Conservation (phyloP, 1,284 basidiomycete genomes). For the Megacollybia platyphylla region DNA sequence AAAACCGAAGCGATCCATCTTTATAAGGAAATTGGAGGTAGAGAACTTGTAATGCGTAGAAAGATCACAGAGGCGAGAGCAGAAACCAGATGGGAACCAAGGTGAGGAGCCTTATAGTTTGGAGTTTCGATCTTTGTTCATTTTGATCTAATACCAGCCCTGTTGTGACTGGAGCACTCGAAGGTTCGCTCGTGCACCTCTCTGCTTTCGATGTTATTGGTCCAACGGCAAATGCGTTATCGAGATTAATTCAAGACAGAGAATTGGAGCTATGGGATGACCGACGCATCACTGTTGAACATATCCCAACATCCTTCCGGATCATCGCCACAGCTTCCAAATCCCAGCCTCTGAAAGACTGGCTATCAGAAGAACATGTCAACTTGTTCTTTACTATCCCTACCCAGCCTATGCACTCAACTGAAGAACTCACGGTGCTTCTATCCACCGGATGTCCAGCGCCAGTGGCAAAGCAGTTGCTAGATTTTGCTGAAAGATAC, state of each 20-base stretch:
- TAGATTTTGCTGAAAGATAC: slow-evolving; percentile 44
- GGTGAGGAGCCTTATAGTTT: slow-evolving; percentile 19
- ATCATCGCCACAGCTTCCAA: slow-evolving; percentile 50
- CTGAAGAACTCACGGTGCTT: slow-evolving; percentile 35
- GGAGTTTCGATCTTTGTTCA: neutral
- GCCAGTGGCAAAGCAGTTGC: slow-evolving; percentile 18
- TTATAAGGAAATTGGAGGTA: slow-evolving; percentile 57
- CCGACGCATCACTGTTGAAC: slow-evolving; percentile 38
- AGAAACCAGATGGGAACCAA: slow-evolving; percentile 51
- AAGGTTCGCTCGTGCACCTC: slow-evolving; percentile 44
- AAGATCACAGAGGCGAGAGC: slow-evolving; percentile 35
- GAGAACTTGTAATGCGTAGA: slow-evolving; percentile 50
- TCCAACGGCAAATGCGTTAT: slow-evolving; percentile 46
- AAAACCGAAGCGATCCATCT: slow-evolving; percentile 44
- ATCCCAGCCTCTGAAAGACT: slow-evolving; percentile 47
- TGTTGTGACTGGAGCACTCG: slow-evolving; percentile 43
- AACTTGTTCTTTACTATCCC: slow-evolving; percentile 59
- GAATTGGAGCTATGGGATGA: slow-evolving; percentile 53
- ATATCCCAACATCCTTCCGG: slow-evolving; percentile 33
- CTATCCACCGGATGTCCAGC: slow-evolving; percentile 26
- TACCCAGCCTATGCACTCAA: slow-evolving; percentile 39
- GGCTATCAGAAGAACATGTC: slow-evolving; percentile 50
- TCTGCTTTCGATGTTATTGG: slow-evolving; percentile 50
- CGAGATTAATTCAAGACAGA: slow-evolving; percentile 44
- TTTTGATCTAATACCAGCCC: slow-evolving; percentile 19